Conservation (phyloP, 2,329 filamentous ascomycete species). For the Diaporthe aspalathi region DNA sequence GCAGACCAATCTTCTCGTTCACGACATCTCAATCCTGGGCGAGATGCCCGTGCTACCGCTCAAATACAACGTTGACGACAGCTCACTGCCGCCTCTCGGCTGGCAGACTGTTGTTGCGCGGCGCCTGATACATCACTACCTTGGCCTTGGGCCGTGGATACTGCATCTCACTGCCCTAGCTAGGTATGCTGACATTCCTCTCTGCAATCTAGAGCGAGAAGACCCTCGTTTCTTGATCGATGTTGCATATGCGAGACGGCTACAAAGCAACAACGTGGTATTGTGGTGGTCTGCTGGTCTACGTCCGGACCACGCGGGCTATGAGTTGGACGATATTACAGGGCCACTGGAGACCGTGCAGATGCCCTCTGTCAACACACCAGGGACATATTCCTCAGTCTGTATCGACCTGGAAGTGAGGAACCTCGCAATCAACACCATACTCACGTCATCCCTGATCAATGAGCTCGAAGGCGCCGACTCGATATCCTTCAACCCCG, state of each 20-base stretch:
- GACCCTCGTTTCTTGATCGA: slow-evolving; percentile 97
- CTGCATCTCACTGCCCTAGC: slow-evolving; percentile 88
- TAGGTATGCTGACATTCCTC: slow-evolving; percentile 90
- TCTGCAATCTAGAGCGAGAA: slow-evolving; percentile 95
- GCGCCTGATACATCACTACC: slow-evolving; percentile 87
- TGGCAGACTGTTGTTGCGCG: slow-evolving; percentile 94
- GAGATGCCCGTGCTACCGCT: slow-evolving; percentile 88
- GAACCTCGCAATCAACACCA: slow-evolving; percentile 97
- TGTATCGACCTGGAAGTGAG: slow-evolving; percentile 95
- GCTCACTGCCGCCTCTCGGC: slow-evolving; percentile 87
- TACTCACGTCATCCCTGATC: slow-evolving; percentile 94
- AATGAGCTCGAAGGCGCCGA: slow-evolving; percentile 95
- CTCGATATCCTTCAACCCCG: slow-evolving; percentile 85
- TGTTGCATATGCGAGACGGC: slow-evolving; percentile 88
- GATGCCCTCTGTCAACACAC: slow-evolving; percentile 94
- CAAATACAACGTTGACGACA: slow-evolving; percentile 84
- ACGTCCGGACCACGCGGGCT: slow-evolving; percentile 92
- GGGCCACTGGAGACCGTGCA: slow-evolving; percentile 86
- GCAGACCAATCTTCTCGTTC: slow-evolving; percentile 81
- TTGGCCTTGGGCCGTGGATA: slow-evolving; percentile 94
- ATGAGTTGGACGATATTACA: slow-evolving; percentile 91
- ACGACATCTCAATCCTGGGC: slow-evolving; percentile 85
- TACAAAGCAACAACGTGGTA: slow-evolving; percentile 92
- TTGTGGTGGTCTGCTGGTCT: slow-evolving; percentile 95
- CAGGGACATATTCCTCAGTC: slow-evolving; percentile 93